These are phyloP conservation scores for Wallemia hederae DNA, from an alignment of 1,284 basidiomycete genomes.

Conservation along the genomic window DNA sequence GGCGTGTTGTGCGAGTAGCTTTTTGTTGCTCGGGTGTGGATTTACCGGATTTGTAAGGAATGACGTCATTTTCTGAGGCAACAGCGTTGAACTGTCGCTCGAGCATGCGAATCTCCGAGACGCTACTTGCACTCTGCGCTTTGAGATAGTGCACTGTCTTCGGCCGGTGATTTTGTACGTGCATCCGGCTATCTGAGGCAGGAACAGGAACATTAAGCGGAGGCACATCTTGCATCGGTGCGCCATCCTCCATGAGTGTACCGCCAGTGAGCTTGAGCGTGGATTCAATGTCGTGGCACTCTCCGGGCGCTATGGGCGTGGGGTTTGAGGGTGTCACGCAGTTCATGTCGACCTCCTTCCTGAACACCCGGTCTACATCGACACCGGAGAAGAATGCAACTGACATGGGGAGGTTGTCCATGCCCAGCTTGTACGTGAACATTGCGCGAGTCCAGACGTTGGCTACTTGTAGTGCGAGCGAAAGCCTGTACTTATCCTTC, in stretches of 20 bases:
- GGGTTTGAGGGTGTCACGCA: constrained; percentile 87
- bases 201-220: not conserved
- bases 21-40: not conserved
- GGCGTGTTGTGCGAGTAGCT: not conserved
- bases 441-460: constrained; percentile 84
- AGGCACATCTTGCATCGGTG: not conserved
- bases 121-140: not conserved
- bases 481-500: constrained; percentile 56
- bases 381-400: constrained; percentile 93
- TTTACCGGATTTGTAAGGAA: not conserved
- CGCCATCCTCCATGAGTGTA: constrained; percentile 2
- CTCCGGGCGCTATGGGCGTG: constrained; percentile 46
- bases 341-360: constrained; percentile 88
- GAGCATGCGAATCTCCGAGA: not conserved
- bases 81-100: not conserved
- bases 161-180: not conserved
- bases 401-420: constrained; percentile 81
- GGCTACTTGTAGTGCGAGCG: constrained; percentile 79
- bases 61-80: not conserved
- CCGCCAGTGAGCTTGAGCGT: constrained; percentile 33
- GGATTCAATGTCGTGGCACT: constrained; percentile 44
- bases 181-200: not conserved
- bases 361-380: constrained; percentile 64
- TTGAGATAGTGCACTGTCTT: not conserved
- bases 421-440: constrained; percentile 75